These are phyloP conservation scores for Fusarium caatingaense DNA, from an alignment of 2,329 filamentous ascomycete species.

Conservation along the genomic window DNA sequence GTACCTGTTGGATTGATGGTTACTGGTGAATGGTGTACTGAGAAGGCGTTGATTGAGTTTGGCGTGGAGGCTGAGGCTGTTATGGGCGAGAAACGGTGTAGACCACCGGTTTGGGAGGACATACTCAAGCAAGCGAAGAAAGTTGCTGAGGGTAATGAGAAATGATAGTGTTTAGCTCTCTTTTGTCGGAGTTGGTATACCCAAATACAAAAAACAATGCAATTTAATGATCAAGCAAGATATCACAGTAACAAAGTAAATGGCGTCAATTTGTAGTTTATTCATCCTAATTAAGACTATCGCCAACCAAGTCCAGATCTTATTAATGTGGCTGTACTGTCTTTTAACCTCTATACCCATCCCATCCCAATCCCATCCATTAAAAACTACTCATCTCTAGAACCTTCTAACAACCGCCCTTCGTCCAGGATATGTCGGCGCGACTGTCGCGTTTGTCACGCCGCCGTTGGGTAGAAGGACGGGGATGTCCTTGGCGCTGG, in stretches of 20 bases:
- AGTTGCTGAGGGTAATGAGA: background rate
- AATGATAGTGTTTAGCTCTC: background rate
- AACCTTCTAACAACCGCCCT: slow-evolving; percentile 25
- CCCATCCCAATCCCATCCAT: background rate
- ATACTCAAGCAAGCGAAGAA: slow-evolving; percentile 10
- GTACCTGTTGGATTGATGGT: slow-evolving; percentile 67
- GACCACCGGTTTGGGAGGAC: slow-evolving; percentile 34
- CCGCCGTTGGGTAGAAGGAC: slow-evolving; percentile 11
- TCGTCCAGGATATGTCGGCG: slow-evolving; percentile 11
- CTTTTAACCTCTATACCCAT: background rate
- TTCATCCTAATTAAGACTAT: slow-evolving; percentile 26
- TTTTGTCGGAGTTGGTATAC: background rate
- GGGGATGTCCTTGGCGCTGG: background rate
- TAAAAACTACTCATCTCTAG: background rate
- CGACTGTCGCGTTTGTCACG: slow-evolving; percentile 3
- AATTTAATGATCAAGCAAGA: too few species aligned
- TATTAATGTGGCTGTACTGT: slow-evolving; percentile 15
- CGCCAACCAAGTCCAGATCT: slow-evolving; percentile 15
- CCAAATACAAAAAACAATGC: fast-evolving
- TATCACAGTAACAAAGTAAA: too few species aligned
- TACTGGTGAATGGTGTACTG: slow-evolving; percentile 65
- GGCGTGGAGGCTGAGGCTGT: slow-evolving; percentile 59
- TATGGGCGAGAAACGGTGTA: slow-evolving; percentile 34
- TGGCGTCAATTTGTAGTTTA: slow-evolving; percentile 10
- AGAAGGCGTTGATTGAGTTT: slow-evolving; percentile 61